Conservation (phyloP, 2,329 filamentous ascomycete species). For the Alternaria rosae region DNA sequence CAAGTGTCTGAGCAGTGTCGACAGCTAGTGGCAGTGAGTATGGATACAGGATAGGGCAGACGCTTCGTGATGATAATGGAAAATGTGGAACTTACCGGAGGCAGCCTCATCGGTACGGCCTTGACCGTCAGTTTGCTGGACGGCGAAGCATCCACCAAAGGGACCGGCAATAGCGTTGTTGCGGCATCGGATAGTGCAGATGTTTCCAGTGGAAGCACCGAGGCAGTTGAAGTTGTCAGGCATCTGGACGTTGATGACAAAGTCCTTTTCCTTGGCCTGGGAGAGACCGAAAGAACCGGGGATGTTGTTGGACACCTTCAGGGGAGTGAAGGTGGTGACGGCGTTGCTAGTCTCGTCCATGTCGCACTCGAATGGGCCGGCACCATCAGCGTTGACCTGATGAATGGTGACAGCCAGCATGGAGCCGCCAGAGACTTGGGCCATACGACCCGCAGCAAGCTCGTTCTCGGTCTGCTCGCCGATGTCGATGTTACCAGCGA, state of each 20-base stretch:
- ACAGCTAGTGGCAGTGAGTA: slow-evolving; percentile 49
- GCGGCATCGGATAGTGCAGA: slow-evolving; percentile 69
- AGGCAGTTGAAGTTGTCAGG: slow-evolving; percentile 62
- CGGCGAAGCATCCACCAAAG: slow-evolving; percentile 68
- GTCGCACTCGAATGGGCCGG: slow-evolving; percentile 70
- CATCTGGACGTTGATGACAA: slow-evolving; percentile 66
- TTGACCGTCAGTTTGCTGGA: slow-evolving; percentile 61
- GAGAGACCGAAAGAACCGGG: slow-evolving; percentile 66
- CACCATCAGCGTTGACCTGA: slow-evolving; percentile 71
- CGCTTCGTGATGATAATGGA: not conserved
- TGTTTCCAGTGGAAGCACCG: slow-evolving; percentile 62
- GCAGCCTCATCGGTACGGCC: slow-evolving; percentile 37
- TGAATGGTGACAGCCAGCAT: slow-evolving; percentile 52
- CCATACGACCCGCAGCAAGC: slow-evolving; percentile 41
- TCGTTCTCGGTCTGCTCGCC: slow-evolving; percentile 50
- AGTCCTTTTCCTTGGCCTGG: slow-evolving; percentile 63
- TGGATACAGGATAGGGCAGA: slow-evolving; percentile 18
- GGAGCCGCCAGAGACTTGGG: slow-evolving; percentile 35
- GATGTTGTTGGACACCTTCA: slow-evolving; percentile 66
- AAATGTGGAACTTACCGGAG: slow-evolving; percentile 33
- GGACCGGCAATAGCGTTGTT: slow-evolving; percentile 67
- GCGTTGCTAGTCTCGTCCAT: slow-evolving; percentile 64
- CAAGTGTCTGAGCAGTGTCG: slow-evolving; percentile 55
- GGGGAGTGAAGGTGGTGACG: slow-evolving; percentile 56
- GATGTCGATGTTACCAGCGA: slow-evolving; percentile 49